Evolutionary conservation across 495 filamentous ascomycete genomes (phyloP).

Genomic region (Tuber melanosporum): DNA sequence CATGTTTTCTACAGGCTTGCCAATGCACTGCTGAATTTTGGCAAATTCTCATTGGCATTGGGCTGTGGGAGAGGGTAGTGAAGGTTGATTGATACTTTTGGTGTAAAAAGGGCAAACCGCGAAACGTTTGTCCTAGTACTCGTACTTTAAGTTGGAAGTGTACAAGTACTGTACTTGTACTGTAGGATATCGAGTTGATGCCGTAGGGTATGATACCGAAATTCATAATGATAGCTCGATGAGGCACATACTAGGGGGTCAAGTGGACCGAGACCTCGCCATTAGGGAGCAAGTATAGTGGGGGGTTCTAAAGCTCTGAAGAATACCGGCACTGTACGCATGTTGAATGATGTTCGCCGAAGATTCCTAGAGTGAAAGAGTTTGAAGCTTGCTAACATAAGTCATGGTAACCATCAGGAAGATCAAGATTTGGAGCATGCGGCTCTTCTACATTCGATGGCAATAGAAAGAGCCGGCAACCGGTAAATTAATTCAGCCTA

Average conservation of each 20-base stretch:
- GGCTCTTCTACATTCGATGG: background rate
- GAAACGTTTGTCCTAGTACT: too few relatives aligned
- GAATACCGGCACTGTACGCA: background rate
- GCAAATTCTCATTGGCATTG: too few relatives aligned
- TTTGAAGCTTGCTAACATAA: background rate
- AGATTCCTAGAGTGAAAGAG: background rate
- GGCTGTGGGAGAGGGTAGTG: too few relatives aligned
- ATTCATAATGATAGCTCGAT: background rate
- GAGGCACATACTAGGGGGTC: background rate
- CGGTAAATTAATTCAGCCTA: background rate
- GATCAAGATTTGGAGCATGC: background rate
- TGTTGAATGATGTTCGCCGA: background rate
- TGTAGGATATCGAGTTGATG: background rate
- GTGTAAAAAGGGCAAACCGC: too few relatives aligned
- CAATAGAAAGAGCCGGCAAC: background rate
- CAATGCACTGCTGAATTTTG: too few relatives aligned
- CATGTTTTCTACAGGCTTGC: too few relatives aligned
- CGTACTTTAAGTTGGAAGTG: too few relatives aligned
- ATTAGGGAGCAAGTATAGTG: background rate
- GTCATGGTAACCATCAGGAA: background rate
- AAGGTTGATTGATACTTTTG: too few relatives aligned
- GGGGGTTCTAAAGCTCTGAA: background rate
- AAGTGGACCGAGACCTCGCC: background rate
- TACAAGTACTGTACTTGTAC: background rate
- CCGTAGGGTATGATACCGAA: background rate